Base-by-base conservation (phyloP, 2,329 filamentous ascomycete species). In the Moelleriella libera region DNA sequence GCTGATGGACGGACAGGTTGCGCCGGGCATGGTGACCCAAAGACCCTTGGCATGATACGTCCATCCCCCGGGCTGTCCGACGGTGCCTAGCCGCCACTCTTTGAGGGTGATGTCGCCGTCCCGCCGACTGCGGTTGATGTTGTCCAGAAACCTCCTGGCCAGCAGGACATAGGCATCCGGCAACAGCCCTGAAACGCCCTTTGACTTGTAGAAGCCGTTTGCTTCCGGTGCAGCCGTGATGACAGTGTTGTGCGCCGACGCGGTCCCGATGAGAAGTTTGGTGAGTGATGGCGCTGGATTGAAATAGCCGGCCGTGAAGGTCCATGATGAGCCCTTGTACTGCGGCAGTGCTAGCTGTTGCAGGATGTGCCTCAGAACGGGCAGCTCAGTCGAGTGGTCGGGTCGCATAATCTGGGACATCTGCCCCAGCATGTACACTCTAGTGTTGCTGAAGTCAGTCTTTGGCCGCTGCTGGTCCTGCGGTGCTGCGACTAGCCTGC, bases 41-140 rank as follows among this genome's bases (percentile, higher is more conserved):
- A 97, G 71, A 0, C 92, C 92, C 65, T 98, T 98, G 44, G 92
- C 92, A 58, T 98, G 92, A 64, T 98, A 98, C 0, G 90, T 96
- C 92, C 94, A 98, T 1, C 88, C 90, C 1, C 72, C 86, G 0
- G 85, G 80, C 56, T 88, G 76, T 14, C 85, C 85, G 2, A 94
- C 85, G 0, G 80, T 85, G 7, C 92, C 92, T 43, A 75, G 74
- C 6, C 83, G 78, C 92, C 92, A 98, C 66, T 98, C 92, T 52
- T 87, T 85, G 4, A 98, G 70, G 4, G 76, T 66, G 30, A 96
- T 83, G 8, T 74, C 72, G 1, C 73, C 67, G 9, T 70, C 71
- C 5, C 68, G 68, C 41, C 68, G 68, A 40, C 63, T 57, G 7
- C 65, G 58, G 46, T 73, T 66, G 1, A 76, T 68, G 2, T 68